phyloP scores from a whole-genome alignment of 2,329 filamentous ascomycete genomes.

The Diaporthe sp. region DNA sequence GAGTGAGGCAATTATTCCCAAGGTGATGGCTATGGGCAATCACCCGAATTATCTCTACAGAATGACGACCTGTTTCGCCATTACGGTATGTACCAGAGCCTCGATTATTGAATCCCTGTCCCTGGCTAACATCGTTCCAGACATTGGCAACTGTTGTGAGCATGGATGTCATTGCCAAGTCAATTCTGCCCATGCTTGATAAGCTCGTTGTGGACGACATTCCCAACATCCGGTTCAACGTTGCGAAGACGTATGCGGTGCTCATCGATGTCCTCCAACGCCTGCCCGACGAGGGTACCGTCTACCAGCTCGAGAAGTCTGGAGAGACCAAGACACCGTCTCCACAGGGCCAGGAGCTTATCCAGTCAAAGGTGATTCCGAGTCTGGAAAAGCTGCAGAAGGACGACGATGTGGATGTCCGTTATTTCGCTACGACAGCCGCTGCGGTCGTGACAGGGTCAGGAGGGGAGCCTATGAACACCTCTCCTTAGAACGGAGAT shows the following conservation, averaged over 20 bases:
- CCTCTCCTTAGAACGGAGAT: conserved; percentile 75
- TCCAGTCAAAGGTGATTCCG: conserved; percentile 88
- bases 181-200: conserved; percentile 95
- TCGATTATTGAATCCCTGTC: conserved; percentile 46
- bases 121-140: conserved; percentile 61
- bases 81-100: conserved; percentile 78
- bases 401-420: conserved; percentile 97
- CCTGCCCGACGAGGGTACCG: conserved; percentile 88
- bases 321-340: conserved; percentile 74
- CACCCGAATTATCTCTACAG: conserved; percentile 99
- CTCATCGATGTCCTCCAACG: conserved; percentile 93
- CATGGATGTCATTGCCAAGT: conserved; percentile 91
- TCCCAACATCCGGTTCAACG: conserved; percentile 99
- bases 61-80: conserved; percentile 99
- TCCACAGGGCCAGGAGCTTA: conserved; percentile 81
- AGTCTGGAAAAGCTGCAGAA: conserved; percentile 96
- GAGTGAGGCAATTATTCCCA: conserved; percentile 95
- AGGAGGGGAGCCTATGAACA: conserved; percentile 74
- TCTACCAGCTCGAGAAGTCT: conserved; percentile 87
- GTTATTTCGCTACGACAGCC: conserved; percentile 96
- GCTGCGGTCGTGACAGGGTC: conserved; percentile 70
- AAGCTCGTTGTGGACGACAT: conserved; percentile 95
- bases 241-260: conserved; percentile 95
- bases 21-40: conserved; percentile 98
- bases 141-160: conserved; percentile 94